Percentiles rank a stretch among this genome's conserved stretches.
phyloP scores from a whole-genome alignment of 352 stramenopile genomes.

The Phytophthora tubulina region DNA sequence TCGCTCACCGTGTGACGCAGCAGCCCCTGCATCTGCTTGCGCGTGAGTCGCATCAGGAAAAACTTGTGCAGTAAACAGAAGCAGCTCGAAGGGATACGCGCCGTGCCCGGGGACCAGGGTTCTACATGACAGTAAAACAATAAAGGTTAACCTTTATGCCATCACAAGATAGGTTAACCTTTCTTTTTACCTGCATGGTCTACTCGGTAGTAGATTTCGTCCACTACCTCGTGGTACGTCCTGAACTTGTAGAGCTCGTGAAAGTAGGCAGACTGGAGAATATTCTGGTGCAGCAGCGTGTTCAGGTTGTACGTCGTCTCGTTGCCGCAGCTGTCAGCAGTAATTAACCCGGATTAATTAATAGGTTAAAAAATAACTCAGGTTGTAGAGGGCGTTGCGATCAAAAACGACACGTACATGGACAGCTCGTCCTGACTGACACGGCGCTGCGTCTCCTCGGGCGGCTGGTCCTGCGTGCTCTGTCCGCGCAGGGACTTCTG shows the following conservation, averaged over 20 bases:
- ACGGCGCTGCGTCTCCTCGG: conserved; percentile 59
- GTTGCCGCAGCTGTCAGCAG: conserved; percentile 76
- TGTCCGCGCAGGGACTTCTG: conserved; percentile 68
- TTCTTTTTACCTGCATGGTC: conserved; percentile 71
- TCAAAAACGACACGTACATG: conserved; percentile 58
- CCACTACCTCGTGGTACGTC: conserved; percentile 97
- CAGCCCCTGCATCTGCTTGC: conserved; percentile 96
- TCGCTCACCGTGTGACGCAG: conserved; percentile 86
- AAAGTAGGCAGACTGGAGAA: conserved; percentile 96
- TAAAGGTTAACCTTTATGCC: conserved; percentile 14
- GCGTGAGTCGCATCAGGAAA: conserved; percentile 95
- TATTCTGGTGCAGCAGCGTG: conserved; percentile 95
- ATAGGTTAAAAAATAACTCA: conserved; percentile 17
- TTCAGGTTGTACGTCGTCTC: conserved; percentile 97
- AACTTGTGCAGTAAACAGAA: conserved; percentile 98
- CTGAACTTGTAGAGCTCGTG: conserved; percentile 93
- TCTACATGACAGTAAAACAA: conserved; percentile 73
- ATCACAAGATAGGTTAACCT: conserved; percentile 4
- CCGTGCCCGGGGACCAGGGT: conserved; percentile 92
- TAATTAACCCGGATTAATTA: conserved; percentile 7
- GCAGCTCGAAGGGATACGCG: conserved; percentile 93
- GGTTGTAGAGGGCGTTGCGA: background rate
- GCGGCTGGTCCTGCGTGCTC: conserved; percentile 35
- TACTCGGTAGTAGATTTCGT: conserved; percentile 93
- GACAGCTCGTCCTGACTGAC: conserved; percentile 84